Percentiles rank a stretch among this genome's conserved stretches.
phyloP scores from a whole-genome alignment of 345 rosid species.

The Aquilaria yunnanensis region DNA sequence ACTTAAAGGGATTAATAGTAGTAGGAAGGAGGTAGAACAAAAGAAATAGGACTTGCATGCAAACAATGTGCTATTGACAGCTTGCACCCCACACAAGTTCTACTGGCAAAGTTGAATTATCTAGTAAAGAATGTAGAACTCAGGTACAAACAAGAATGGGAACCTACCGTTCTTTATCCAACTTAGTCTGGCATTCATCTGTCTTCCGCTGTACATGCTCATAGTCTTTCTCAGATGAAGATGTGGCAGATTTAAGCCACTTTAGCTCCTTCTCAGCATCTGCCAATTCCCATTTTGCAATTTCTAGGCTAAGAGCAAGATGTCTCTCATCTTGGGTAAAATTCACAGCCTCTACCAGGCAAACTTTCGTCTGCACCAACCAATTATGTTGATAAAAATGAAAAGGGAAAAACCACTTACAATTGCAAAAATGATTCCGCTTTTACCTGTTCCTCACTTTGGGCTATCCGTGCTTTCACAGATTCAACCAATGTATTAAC shows the following conservation, averaged over 20 bases:
- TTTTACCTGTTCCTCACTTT: constrained; percentile 70
- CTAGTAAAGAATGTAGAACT: background rate
- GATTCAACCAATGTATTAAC: constrained; percentile 51
- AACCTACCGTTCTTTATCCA: constrained; percentile 63
- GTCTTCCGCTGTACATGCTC: constrained; percentile 63
- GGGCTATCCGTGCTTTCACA: constrained; percentile 52
- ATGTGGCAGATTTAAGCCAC: constrained; percentile 67
- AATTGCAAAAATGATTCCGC: background rate
- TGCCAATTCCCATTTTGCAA: constrained; percentile 64
- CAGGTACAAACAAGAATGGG: background rate
- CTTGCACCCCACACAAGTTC: background rate
- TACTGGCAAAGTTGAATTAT: background rate
- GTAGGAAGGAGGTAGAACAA: too few relatives aligned
- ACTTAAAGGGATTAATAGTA: too few relatives aligned
- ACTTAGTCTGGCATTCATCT: constrained; percentile 41
- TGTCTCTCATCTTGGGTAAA: constrained; percentile 70
- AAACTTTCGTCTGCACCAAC: constrained; percentile 63
- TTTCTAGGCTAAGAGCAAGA: constrained; percentile 52
- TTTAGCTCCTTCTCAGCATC: constrained; percentile 87
- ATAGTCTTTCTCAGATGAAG: constrained; percentile 77
- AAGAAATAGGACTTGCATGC: background rate
- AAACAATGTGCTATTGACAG: background rate
- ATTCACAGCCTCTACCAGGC: constrained; percentile 54
- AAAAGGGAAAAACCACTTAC: background rate
- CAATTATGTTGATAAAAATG: background rate